phyloP scores from a whole-genome alignment of 108 stramenopile genomes.

The Phaeodactylum tricornutum region DNA sequence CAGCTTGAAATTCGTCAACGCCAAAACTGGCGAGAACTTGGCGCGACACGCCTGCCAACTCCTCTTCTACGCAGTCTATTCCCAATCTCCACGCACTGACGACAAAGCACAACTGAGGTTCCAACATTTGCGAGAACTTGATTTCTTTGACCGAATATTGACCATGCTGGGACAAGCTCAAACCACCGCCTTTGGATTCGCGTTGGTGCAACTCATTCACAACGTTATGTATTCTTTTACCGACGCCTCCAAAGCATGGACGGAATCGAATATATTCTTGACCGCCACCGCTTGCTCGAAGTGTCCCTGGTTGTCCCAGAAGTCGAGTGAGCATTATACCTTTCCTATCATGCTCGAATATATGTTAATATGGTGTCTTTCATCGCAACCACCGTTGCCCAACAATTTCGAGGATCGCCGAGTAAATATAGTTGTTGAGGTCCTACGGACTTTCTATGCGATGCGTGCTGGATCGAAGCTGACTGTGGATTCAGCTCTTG shows the following conservation, averaged over 20 bases:
- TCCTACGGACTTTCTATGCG: slow-evolving; percentile 51
- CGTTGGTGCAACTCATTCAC: slow-evolving; percentile 54
- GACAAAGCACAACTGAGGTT: slow-evolving; percentile 18
- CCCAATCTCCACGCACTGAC: slow-evolving; percentile 26
- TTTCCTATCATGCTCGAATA: slow-evolving; percentile 6
- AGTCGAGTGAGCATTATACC: background rate
- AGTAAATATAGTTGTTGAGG: slow-evolving; percentile 46
- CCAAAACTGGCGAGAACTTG: slow-evolving; percentile 15
- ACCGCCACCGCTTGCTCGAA: background rate
- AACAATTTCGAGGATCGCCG: slow-evolving; percentile 35
- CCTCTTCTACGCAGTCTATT: slow-evolving; percentile 53
- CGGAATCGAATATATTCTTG: slow-evolving; percentile 12
- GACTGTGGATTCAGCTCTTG: background rate
- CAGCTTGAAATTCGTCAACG: no score
- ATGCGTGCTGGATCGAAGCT: slow-evolving; percentile 19
- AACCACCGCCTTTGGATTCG: slow-evolving; percentile 24
- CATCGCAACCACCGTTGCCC: slow-evolving; percentile 32
- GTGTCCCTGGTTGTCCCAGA: slow-evolving; percentile 15
- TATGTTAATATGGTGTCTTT: slow-evolving; percentile 23
- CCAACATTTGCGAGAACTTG: slow-evolving; percentile 25
- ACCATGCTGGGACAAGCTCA: slow-evolving; percentile 18
- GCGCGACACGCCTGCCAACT: slow-evolving; percentile 46
- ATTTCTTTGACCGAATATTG: slow-evolving; percentile 17
- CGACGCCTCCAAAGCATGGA: slow-evolving; percentile 23
- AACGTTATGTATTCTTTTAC: slow-evolving; percentile 31